Evolutionary conservation across 1,284 basidiomycete species (phyloP).

Genomic region (Ustilago lituana): DNA sequence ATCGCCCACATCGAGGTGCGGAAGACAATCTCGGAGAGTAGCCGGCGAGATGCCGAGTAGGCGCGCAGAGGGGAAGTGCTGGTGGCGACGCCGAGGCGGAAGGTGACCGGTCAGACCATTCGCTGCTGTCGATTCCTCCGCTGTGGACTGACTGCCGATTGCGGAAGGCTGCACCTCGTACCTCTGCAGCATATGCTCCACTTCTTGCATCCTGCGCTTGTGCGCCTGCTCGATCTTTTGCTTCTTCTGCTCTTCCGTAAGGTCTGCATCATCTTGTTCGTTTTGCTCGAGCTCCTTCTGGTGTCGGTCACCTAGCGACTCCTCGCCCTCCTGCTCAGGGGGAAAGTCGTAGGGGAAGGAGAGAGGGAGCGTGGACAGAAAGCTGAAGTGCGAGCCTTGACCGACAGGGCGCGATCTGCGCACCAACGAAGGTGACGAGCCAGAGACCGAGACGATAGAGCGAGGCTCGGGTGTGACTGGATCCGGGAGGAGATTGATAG

Average conservation of each 20-base stretch:
- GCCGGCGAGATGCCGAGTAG: conserved; percentile 76
- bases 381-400: conserved; percentile 79
- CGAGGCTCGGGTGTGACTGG: conserved; percentile 72
- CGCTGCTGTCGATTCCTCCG: background rate
- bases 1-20: conserved; percentile 87
- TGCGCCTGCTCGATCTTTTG: conserved; percentile 31
- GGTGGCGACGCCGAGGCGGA: conserved; percentile 39
- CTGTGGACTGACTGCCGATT: background rate
- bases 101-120: conserved; percentile 32
- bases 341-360: conserved; percentile 85
- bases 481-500: conserved; percentile 78
- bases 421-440: conserved; percentile 67
- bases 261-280: conserved; percentile 21
- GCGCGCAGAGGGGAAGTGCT: conserved; percentile 57
- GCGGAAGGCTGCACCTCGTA: conserved; percentile 52
- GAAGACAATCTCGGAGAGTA: conserved; percentile 79
- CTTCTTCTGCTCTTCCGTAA: conserved; percentile 37
- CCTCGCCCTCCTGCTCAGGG: conserved; percentile 42
- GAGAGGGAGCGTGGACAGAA: conserved; percentile 82
- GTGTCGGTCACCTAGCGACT: conserved; percentile 41
- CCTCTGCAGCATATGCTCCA: conserved; percentile 52
- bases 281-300: conserved; percentile 31
- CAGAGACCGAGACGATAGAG: conserved; percentile 70
- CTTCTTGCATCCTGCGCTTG: conserved; percentile 53
- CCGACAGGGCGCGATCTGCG: conserved; percentile 77